Percentiles rank a stretch among this genome's conserved stretches.
Conservation (phyloP, 495 filamentous ascomycete species). For the Penicillium canariense region DNA sequence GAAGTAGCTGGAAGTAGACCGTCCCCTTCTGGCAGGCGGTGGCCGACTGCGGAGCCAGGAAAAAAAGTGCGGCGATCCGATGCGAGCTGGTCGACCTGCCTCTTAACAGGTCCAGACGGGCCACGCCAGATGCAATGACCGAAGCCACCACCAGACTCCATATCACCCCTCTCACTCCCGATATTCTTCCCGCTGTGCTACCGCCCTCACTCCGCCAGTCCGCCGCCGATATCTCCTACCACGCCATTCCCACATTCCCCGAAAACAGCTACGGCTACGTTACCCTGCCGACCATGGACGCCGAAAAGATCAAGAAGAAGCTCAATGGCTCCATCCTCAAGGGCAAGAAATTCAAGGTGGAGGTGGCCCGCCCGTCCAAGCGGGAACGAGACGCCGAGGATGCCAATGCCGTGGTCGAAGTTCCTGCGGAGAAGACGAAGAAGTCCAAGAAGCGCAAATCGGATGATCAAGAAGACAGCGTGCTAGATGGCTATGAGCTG, state of each 20-base stretch:
- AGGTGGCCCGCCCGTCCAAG: constrained; percentile 67
- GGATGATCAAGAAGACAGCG: constrained; percentile 56
- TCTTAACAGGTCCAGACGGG: not conserved
- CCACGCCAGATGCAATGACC: constrained; percentile 29
- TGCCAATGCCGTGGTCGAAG: not conserved
- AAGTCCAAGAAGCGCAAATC: constrained; percentile 64
- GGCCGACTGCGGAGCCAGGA: constrained; percentile 7
- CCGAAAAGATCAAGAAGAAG: constrained; percentile 86
- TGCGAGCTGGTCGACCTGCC: not conserved
- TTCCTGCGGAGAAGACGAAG: constrained; percentile 34
- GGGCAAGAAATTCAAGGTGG: constrained; percentile 79
- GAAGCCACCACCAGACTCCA: constrained; percentile 62
- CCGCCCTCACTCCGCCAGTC: constrained; percentile 61
- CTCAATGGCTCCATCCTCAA: constrained; percentile 85
- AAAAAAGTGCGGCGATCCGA: constrained; percentile 10
- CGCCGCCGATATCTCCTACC: constrained; percentile 82
- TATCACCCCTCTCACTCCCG: constrained; percentile 76
- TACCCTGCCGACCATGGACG: constrained; percentile 74
- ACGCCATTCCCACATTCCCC: constrained; percentile 78
- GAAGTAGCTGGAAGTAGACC: too few species aligned
- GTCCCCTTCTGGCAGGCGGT: constrained; percentile 13
- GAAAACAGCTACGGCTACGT: constrained; percentile 89
- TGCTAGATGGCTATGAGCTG: constrained; percentile 69
- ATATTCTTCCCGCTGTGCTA: constrained; percentile 66
- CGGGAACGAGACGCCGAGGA: constrained; percentile 37